Base-by-base conservation (phyloP, 305 asterid species). In the Fraxinus nigra region DNA sequence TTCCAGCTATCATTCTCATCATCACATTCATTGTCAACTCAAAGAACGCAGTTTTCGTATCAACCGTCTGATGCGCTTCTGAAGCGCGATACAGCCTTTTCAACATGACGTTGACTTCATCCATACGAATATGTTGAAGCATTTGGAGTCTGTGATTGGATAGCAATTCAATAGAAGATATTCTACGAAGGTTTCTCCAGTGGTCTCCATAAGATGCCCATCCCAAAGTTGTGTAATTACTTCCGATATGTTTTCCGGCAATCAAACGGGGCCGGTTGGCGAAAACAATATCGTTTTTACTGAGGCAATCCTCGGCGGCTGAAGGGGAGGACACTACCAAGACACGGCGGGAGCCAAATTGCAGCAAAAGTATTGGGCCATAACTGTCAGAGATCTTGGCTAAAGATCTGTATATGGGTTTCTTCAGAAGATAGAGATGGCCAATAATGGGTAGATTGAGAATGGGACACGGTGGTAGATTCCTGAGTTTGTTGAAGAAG, bases 1-100 rank as follows among this genome's bases (percentile, higher is more conserved):
- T 93, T 30, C 97, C 98, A 22, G 91, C 92, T 46, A 94, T 93
- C 93, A 93, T 94, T 82, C 93, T 85, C 95, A 92, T 93, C 90
- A 91, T 67, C 10, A 86, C 90, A 56, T 93, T 94, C 84, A 93
- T 80, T 87, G 89, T 84, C 85, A 88, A 76, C 87, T 93, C 98
- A 46, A 89, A 90, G 0, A 92, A 79, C 56, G 76, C 46, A 18
- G 83, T 67, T 69, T 87, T 90, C 95, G 93, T 86, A 0, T 92
- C 94, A 32, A 89, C 91, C 38, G 20, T 1, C 22, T 28, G 3
- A 33, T 84, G 40, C 20, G 48, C 84, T 2, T 22, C 16, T 0
- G 90, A 51, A 46, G 79, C 83, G 33, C 80, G 79, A 32, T 18
- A 18, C 3, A 91, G 38, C 79, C 80, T 54, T 32, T 80, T 80